Evolutionary conservation across 2,329 filamentous ascomycete species (phyloP), one percentile per base, ranked within the genome.

Genomic region (Fusarium udum): DNA sequence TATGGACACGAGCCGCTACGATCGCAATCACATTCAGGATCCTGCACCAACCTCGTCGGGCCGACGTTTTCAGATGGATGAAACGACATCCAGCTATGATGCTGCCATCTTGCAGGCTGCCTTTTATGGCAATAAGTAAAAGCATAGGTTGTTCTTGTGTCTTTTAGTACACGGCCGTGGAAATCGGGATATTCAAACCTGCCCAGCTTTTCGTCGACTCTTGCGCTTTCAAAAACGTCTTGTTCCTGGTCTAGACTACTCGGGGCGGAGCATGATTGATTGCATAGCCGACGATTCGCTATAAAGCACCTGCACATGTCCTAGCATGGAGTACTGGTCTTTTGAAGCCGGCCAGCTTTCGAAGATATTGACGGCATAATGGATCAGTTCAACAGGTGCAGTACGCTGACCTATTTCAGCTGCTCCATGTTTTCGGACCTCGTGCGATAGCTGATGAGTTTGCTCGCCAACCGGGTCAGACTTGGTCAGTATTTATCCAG

Each of bases 51-150:
- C 63, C 18, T 66, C 75, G 11, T 72, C 75, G 16, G 61, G 57
- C n/a, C 75, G 75, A 20, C 77, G 74, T 31, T 80, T 78, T 28
- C 80, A 80, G 53, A 78, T 80, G 61, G 79, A 83, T 28, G 75
- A 79, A 53, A 80, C 80, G 6, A 79, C 82, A 12, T 78, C 79
- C 37, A 80, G 64, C 55, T 83, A 83, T 43, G 78, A 83, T 59
- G 79, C 80, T 16, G 78, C 81, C 6, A 80, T 83, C 55, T 75
- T 83, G 22, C 76, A 81, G 52, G 77, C 79, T 13, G 82, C 81
- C 4, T 79, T 80, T 51, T 76, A 79, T 42, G 77, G 78, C 28
- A 78, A 75, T 61, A 77, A 74, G 73, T 78, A 78, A 60, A 43
- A 26, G 42, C 15, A 10, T 31, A 32, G 43, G 20, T n/a, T 53